Conservation (phyloP, 345 rosid species). For the Melaleuca alternifolia region DNA sequence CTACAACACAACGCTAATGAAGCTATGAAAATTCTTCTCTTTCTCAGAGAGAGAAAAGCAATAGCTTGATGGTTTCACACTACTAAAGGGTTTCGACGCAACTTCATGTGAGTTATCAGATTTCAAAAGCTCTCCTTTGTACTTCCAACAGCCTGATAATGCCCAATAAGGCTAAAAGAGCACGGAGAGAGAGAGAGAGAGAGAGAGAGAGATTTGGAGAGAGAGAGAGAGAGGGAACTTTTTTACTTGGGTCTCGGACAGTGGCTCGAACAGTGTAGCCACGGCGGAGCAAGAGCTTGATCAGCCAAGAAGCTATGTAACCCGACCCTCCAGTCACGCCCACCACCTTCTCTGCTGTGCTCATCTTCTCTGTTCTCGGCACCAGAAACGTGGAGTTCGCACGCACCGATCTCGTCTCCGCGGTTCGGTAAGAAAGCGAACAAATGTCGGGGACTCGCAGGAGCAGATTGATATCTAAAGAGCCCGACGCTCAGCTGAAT, state of each 20-base stretch:
- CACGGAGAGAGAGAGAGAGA: not conserved
- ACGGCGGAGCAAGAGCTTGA: conserved; percentile 33
- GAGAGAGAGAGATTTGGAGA: not conserved
- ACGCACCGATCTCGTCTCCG: not conserved
- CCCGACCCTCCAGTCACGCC: conserved; percentile 51
- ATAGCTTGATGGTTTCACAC: not conserved
- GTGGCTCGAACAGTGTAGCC: conserved; percentile 41
- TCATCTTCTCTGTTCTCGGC: not conserved
- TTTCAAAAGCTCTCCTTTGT: not conserved
- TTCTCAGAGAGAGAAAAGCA: not conserved
- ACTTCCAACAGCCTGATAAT: too few relatives aligned
- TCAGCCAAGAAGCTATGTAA: conserved; percentile 39
- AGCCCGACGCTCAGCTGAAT: not conserved
- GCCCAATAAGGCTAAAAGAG: too few relatives aligned
- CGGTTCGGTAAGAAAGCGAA: not conserved
- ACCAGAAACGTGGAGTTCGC: not conserved
- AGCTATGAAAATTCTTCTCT: not conserved
- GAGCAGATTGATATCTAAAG: too few relatives aligned
- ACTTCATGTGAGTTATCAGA: not conserved
- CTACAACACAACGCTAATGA: not conserved
- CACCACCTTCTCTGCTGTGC: conserved; percentile 10
- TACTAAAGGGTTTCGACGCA: not conserved
- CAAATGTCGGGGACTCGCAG: too few relatives aligned
- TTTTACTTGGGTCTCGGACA: conserved; percentile 31
- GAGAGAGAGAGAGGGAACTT: not conserved